These are phyloP conservation scores for Alternaria gansuensis DNA, from an alignment of 2,329 filamentous ascomycete species.

Conservation along the genomic window DNA sequence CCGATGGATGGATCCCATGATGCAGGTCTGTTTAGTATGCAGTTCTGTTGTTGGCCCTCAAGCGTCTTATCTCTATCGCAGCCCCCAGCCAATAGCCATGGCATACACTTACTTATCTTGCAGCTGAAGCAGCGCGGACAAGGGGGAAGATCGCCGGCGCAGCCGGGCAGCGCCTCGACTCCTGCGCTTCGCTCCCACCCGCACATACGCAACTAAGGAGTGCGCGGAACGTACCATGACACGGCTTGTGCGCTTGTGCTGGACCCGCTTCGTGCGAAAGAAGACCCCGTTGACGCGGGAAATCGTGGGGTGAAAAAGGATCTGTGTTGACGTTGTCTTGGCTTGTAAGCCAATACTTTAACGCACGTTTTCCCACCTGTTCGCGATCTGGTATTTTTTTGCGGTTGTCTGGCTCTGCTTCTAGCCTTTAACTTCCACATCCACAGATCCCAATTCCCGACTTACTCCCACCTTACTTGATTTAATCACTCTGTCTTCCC, in stretches of 20 bases:
- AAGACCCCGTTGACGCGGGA: slow-evolving; percentile 8
- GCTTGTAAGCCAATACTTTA: slow-evolving; percentile 46
- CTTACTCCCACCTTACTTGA: slow-evolving; percentile 15
- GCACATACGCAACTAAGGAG: slow-evolving; percentile 13
- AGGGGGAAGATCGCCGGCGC: slow-evolving; percentile 25
- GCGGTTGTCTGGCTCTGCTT: slow-evolving; percentile 25
- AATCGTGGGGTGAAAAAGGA: slow-evolving; percentile 10
- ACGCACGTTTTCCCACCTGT: slow-evolving; percentile 43
- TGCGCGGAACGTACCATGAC: slow-evolving; percentile 14
- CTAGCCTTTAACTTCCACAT: slow-evolving; percentile 4
- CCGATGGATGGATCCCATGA: slow-evolving; percentile 10
- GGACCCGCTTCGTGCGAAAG: slow-evolving; percentile 11
- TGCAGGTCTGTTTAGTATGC: slow-evolving; percentile 18
- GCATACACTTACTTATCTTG: slow-evolving; percentile 4
- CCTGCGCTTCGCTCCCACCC: slow-evolving; percentile 13
- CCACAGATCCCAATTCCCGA: slow-evolving; percentile 3
- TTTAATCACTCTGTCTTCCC: slow-evolving; percentile 28
- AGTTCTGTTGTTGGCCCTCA: slow-evolving; percentile 20
- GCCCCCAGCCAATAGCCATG: slow-evolving; percentile 21
- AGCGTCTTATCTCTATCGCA: slow-evolving; percentile 29
- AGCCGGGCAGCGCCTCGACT: slow-evolving; percentile 15
- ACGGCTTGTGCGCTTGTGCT: slow-evolving; percentile 12
- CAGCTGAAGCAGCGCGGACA: slow-evolving; percentile 18
- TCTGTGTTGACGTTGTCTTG: slow-evolving; percentile 26
- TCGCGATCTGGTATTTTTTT: slow-evolving; percentile 21